Conservation (phyloP, 2,329 filamentous ascomycete species). For the Pseudocercospora cruenta region DNA sequence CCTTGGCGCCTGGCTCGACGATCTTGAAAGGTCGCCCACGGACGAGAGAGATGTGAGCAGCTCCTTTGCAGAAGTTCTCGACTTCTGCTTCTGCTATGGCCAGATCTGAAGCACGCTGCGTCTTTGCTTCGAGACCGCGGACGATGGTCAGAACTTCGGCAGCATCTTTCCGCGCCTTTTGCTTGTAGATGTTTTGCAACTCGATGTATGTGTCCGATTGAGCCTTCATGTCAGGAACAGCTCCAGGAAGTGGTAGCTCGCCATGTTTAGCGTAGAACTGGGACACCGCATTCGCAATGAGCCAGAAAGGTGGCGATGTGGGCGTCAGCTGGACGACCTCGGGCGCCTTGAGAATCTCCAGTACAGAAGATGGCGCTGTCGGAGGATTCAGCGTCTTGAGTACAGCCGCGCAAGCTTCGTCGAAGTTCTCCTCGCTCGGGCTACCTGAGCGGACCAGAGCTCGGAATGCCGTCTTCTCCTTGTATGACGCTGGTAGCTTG, state of each 20-base stretch:
- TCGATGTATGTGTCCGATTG: slow-evolving; percentile 86
- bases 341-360: slow-evolving; percentile 76
- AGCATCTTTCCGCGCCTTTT: slow-evolving; percentile 77
- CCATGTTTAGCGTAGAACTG: slow-evolving; percentile 74
- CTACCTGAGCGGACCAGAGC: slow-evolving; percentile 77
- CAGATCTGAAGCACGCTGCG: slow-evolving; percentile 46
- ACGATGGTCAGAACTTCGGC: slow-evolving; percentile 72
- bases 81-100: slow-evolving; percentile 72
- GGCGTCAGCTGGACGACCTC: slow-evolving; percentile 55
- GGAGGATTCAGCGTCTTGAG: slow-evolving; percentile 79
- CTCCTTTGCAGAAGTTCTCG: slow-evolving; percentile 93
- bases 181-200: slow-evolving; percentile 90
- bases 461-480: slow-evolving; percentile 84
- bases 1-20: slow-evolving; percentile 44
- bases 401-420: slow-evolving; percentile 85
- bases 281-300: slow-evolving; percentile 79
- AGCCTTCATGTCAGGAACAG: slow-evolving; percentile 96
- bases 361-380: slow-evolving; percentile 68
- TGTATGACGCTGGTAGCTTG: slow-evolving; percentile 71
- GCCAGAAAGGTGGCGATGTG: slow-evolving; percentile 75
- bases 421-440: slow-evolving; percentile 82
- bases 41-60: slow-evolving; percentile 87
- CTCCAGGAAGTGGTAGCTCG: slow-evolving; percentile 80
- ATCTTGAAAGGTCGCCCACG: slow-evolving; percentile 62
- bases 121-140: slow-evolving; percentile 56